Evolutionary conservation across 805 yeast genomes (phyloP).

Genomic region (Teunomyces gatunensis): DNA sequence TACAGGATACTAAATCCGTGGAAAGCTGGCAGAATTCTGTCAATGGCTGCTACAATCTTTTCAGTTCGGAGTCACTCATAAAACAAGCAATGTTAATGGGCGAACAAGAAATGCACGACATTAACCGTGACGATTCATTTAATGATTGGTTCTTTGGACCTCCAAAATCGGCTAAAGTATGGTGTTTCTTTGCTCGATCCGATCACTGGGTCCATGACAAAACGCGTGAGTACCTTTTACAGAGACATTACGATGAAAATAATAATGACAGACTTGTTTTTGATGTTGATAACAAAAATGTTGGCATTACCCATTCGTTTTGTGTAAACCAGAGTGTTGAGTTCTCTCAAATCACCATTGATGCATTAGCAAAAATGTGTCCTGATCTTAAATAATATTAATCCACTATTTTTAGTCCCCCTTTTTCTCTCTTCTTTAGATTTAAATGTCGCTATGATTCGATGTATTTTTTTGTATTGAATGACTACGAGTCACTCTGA

Average conservation of each 20-base stretch:
- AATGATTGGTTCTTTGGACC: slow-evolving; percentile 47
- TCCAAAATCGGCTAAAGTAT: slow-evolving; percentile 30
- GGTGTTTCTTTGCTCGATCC: slow-evolving; percentile 55
- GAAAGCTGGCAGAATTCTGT: slow-evolving; percentile 36
- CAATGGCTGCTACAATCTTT: slow-evolving; percentile 41
- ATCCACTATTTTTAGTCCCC: no score
- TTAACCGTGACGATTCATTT: slow-evolving; percentile 47
- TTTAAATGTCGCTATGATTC: not conserved
- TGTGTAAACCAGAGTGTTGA: slow-evolving; percentile 55
- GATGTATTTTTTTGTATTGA: not conserved
- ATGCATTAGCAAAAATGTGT: slow-evolving; percentile 9
- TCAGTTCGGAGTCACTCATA: slow-evolving; percentile 43
- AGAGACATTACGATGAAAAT: slow-evolving; percentile 29
- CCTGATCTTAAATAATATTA: not conserved
- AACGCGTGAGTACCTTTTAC: slow-evolving; percentile 46
- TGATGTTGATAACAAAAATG: slow-evolving; percentile 30
- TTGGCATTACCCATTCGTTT: slow-evolving; percentile 54
- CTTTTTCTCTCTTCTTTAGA: not conserved
- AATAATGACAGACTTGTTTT: slow-evolving; percentile 27
- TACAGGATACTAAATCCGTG: slow-evolving; percentile 16
- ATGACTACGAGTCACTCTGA: slow-evolving; percentile 6
- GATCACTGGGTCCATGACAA: slow-evolving; percentile 66
- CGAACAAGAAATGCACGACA: slow-evolving; percentile 54
- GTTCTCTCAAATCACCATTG: slow-evolving; percentile 44
- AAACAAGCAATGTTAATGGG: slow-evolving; percentile 58